Percentiles rank a stretch among this genome's conserved stretches.
phyloP scores from a whole-genome alignment of 2,329 filamentous ascomycete species.

The Diaporthe helianthi region DNA sequence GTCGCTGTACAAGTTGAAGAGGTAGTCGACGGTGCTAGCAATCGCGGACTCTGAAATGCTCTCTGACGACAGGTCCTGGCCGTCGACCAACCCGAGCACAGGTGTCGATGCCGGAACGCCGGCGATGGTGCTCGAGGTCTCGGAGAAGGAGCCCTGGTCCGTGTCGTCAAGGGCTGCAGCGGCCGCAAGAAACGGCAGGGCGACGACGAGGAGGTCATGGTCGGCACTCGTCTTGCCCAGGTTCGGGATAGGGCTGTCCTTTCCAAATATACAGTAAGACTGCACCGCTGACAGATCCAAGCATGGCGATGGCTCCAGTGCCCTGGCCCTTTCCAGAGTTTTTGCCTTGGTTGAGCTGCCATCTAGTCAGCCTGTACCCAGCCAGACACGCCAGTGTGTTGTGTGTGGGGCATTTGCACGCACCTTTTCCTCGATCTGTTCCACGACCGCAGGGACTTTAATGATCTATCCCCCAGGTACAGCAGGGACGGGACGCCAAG shows the following conservation, averaged over 20 bases:
- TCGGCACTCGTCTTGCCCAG: constrained; percentile 33
- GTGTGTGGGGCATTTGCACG: neutral
- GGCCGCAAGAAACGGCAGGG: constrained; percentile 29
- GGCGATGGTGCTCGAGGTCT: constrained; percentile 34
- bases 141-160: constrained; percentile 32
- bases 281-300: constrained; percentile 32
- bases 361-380: constrained; percentile 14
- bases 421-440: constrained; percentile 31
- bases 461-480: constrained; percentile 24
- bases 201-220: constrained; percentile 36
- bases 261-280: constrained; percentile 36
- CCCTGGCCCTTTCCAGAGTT: constrained; percentile 26
- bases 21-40: constrained; percentile 27
- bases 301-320: constrained; percentile 31
- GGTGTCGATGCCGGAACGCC: constrained; percentile 29
- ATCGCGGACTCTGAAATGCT: constrained; percentile 8
- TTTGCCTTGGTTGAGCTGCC: constrained; percentile 20
- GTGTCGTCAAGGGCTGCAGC: constrained; percentile 23
- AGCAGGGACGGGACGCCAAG: constrained; percentile 38
- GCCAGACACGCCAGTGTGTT: neutral
- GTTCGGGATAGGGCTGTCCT: constrained; percentile 33
- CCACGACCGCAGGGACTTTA: constrained; percentile 21
- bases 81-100: constrained; percentile 35
- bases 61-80: constrained; percentile 32
- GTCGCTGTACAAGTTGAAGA: constrained; percentile 32